phyloP scores from a whole-genome alignment of 495 filamentous ascomycete genomes.

The Neurospora sublineolata region DNA sequence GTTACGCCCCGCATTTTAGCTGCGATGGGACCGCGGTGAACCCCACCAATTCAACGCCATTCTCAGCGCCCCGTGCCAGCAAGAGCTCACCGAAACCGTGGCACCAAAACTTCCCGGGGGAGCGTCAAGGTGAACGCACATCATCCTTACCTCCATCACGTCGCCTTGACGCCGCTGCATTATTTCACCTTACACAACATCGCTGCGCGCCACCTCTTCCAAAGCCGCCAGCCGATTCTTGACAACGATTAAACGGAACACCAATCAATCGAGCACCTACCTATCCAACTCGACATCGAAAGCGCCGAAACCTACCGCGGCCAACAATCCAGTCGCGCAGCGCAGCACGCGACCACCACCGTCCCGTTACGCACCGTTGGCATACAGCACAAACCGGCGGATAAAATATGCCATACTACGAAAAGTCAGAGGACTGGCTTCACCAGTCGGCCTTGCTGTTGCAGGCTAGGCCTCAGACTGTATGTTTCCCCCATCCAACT shows the following conservation, averaged over 20 bases:
- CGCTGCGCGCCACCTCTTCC: not conserved
- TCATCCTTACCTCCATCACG: not conserved
- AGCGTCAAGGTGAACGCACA: not conserved
- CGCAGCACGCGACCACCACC: not conserved
- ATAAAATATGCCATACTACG: slow-evolving; percentile 47
- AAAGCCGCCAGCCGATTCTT: not conserved
- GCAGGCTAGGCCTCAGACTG: slow-evolving; percentile 35
- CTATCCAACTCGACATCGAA: not conserved
- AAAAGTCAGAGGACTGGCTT: slow-evolving; percentile 44
- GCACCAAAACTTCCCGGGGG: not conserved
- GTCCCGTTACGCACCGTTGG: too few relatives aligned
- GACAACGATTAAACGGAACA: not conserved
- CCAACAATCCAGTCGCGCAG: not conserved
- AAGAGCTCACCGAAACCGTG: not conserved
- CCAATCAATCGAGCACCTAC: not conserved
- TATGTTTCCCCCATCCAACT: too few relatives aligned
- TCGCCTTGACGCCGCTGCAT: not conserved
- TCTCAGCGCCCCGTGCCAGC: not conserved
- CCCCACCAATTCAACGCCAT: not conserved
- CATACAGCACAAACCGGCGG: too few relatives aligned
- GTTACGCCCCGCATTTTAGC: not conserved
- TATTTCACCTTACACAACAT: not conserved
- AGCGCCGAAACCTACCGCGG: not conserved
- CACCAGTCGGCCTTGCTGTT: slow-evolving; percentile 37
- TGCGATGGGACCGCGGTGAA: not conserved